Base-by-base conservation (phyloP, 2,329 filamentous ascomycete genomes). In the Pseudogymnoascus destructans region DNA sequence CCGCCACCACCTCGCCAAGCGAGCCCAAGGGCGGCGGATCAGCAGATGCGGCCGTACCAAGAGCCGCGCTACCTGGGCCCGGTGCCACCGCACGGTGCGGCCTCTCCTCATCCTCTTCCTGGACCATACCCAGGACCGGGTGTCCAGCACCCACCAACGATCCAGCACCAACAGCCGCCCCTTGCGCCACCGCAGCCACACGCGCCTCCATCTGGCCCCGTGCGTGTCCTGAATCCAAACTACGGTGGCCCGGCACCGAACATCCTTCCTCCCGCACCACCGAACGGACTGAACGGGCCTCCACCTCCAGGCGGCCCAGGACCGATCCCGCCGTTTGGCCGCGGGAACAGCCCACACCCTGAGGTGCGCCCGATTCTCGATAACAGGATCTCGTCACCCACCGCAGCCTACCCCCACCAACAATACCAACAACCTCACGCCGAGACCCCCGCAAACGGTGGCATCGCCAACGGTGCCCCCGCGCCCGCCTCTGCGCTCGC, bases 381-480 rank as follows among this genome's bases (percentile, higher is more conserved):
- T 64, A 89, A 86, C 68, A 84, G 87, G 61, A 87, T 91, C 72
- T 82, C 88, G n/a, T 96, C 92, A n/a, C 91, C 91, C 60, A 91
- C 90, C 67, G 86, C 89, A 36, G 84, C 82, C 6, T 95, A 93
- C 67, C 84, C 86, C 4, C 88, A 91, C 66, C 87, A 88, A 62
- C 87, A 85, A 63, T 95, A 89, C 68, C 77, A 86, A 64, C 77
- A 86, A 64, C 85, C 87, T 63, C 88, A 89, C 64, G 81, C 81
- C 49, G 87, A 90, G 52, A 63, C 64, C 6, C 65, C 66, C 19
- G 63, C 66, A 23, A 62, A 64, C 57, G 65, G 66, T 57, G 67
- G 65, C 4, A 69, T 68, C 62, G 68, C 85, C 32, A 79, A 79
- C 64, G 86, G 86, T 62, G 83, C 84, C 19, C 83, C 86, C 55